Percentiles rank a stretch among this genome's conserved stretches.
Evolutionary conservation across 2,329 filamentous ascomycete species (phyloP).

Genomic region (Penicillium sp.): DNA sequence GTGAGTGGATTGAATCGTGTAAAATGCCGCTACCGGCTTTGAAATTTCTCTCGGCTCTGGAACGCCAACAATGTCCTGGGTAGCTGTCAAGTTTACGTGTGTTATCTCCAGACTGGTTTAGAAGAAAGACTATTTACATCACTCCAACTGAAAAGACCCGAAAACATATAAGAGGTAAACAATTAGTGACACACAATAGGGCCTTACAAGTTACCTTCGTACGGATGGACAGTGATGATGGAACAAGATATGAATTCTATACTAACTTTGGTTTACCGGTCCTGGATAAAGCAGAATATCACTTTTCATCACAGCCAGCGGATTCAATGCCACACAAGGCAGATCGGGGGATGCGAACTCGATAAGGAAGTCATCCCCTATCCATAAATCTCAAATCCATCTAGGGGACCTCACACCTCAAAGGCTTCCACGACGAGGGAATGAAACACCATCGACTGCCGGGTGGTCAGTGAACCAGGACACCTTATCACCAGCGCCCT

Average conservation of each 20-base stretch:
- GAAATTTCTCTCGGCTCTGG: not conserved
- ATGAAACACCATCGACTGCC: slow-evolving; percentile 76
- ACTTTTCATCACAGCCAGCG: not conserved
- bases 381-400: not conserved
- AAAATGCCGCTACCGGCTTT: not conserved
- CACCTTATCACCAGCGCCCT: slow-evolving; percentile 70
- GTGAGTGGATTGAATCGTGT: not conserved
- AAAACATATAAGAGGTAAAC: not conserved
- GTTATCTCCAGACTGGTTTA: too few species aligned
- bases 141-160: too few species aligned
- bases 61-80: too few species aligned
- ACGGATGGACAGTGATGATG: not conserved
- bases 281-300: not conserved
- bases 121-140: too few species aligned
- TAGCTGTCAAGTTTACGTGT: not conserved
- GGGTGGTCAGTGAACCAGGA: slow-evolving; percentile 90
- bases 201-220: not conserved
- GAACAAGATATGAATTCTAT: not conserved
- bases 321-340: not conserved
- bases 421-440: slow-evolving; percentile 63
- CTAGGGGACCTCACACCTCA: slow-evolving; percentile 24
- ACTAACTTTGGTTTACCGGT: not conserved
- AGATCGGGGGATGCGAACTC: not conserved
- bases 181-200: not conserved
- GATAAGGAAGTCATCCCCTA: not conserved